Percentiles rank a stretch among this genome's conserved stretches.
Conservation (phyloP, 1,284 basidiomycete species). For the Fomitiporia mediterranea region DNA sequence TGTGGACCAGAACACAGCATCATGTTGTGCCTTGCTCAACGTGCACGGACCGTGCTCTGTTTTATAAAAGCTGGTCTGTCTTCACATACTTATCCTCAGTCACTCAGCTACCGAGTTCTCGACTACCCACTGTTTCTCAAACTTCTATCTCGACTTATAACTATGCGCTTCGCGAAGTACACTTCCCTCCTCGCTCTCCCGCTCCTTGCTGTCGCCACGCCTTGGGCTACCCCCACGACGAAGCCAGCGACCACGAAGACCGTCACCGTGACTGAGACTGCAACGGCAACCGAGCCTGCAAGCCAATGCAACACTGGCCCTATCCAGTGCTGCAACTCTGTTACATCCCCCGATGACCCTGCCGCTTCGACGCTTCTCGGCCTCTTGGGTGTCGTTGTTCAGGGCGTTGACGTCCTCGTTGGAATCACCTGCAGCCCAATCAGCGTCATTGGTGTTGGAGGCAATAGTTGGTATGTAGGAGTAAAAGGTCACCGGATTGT, state of each 20-base stretch:
- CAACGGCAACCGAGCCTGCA: constrained; percentile 2
- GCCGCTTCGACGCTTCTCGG: not conserved
- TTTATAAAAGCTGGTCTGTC: not conserved
- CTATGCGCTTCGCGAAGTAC: constrained; percentile 4
- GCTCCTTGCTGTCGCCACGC: constrained; percentile 16
- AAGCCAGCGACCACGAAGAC: not conserved
- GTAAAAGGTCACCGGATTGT: not conserved
- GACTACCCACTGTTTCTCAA: not conserved
- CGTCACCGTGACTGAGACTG: not conserved
- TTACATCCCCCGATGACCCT: not conserved
- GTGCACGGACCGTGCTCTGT: not conserved
- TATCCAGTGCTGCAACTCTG: constrained; percentile 16
- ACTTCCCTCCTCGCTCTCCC: not conserved
- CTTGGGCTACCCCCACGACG: not conserved
- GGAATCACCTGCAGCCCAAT: constrained; percentile 15
- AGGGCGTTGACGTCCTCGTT: constrained; percentile 7
- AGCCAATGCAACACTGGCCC: constrained; percentile 14
- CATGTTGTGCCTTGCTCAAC: no score
- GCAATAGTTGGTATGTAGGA: not conserved
- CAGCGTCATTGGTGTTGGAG: constrained; percentile 5
- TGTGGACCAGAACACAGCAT: no score
- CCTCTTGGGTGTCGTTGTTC: constrained; percentile 10
- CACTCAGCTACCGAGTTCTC: not conserved
- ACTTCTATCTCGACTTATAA: not conserved
- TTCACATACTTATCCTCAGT: not conserved